Base-by-base conservation (phyloP, 176 grass and related monocot species). In the Leersia perrieri region DNA sequence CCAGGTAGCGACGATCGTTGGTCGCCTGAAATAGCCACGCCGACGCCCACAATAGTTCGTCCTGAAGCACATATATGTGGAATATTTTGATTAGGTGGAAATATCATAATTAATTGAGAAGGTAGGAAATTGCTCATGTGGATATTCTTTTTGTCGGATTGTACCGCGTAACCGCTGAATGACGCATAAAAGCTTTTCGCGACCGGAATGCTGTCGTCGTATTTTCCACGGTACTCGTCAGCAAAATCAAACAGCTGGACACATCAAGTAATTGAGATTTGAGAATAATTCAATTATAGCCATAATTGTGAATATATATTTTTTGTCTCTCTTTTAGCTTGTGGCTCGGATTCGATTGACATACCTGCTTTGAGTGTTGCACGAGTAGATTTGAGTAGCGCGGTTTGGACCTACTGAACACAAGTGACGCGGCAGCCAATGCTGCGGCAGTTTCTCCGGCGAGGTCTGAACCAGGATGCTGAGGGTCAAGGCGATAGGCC, bases 21-120 rank as follows among this genome's bases (percentile, higher is more conserved):
- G 86, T 91, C 20, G 90, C 88, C 0, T 89, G 65, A 51, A 89
- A 87, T 41, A 98, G 85, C 95, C 95, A 98, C 7, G 92, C 90
- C n/a, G 95, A 84, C 32, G 92, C 95, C 95, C 92, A 98, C 22
- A 98, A 75, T 35, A 98, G 85, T 72, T 98, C 95, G 69, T 98
- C 92, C 95, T 98, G 33, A 25, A 36, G 20, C 11, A 13, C 25
- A 9, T 26, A 10, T n/a, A 40, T 1, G 11, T 1, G 11, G n/a
- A 2, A 15, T 70, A 27, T 15, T n/a, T 1, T 15, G 1, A 15
- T 27, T 2, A 26, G 36, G 1, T 26, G 33, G 25, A 33, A 34
- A 22, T 42, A 3, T 38, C 35, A 38, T 38, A n/a, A n/a, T n/a
- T n/a, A n/a, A n/a, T n/a, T n/a, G n/a, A n/a, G n/a, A n/a, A n/a